phyloP scores from a whole-genome alignment of 2,329 filamentous ascomycete genomes.

The Fragosphaeria purpurea region DNA sequence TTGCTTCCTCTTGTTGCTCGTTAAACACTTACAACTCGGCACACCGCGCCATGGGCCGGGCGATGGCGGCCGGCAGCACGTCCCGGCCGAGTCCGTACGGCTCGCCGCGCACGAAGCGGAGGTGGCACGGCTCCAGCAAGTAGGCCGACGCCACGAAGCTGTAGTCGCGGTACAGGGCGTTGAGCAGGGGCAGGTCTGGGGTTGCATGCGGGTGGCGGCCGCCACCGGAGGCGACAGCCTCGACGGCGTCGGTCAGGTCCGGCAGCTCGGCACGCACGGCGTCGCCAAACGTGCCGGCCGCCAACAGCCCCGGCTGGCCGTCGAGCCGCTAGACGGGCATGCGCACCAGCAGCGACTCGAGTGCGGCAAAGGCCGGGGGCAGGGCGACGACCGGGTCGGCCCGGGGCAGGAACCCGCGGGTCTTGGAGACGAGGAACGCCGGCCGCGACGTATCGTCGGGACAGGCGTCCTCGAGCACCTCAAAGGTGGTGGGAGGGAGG shows the following conservation, averaged over 20 bases:
- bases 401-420: constrained; percentile 64
- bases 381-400: constrained; percentile 52
- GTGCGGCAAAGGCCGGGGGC: constrained; percentile 60
- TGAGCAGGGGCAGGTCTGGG: constrained; percentile 63
- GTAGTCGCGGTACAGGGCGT: constrained; percentile 84
- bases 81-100: constrained; percentile 70
- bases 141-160: constrained; percentile 85
- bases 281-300: constrained; percentile 61
- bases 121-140: constrained; percentile 82
- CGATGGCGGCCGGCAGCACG: constrained; percentile 61
- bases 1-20: too few species aligned
- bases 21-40: constrained; percentile 66
- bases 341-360: constrained; percentile 62
- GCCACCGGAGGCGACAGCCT: constrained; percentile 41
- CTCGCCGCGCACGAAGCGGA: constrained; percentile 59
- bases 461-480: constrained; percentile 52
- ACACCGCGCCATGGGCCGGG: constrained; percentile 73
- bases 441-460: constrained; percentile 54
- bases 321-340: constrained; percentile 71
- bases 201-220: constrained; percentile 26
- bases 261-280: constrained; percentile 65
- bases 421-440: constrained; percentile 71
- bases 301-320: constrained; percentile 68
- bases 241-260: constrained; percentile 63
- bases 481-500: constrained; percentile 31